Evolutionary conservation across 2,329 filamentous ascomycete genomes (phyloP), one percentile per base, ranked within the genome.

Genomic region (Cordyceps farinosa): DNA sequence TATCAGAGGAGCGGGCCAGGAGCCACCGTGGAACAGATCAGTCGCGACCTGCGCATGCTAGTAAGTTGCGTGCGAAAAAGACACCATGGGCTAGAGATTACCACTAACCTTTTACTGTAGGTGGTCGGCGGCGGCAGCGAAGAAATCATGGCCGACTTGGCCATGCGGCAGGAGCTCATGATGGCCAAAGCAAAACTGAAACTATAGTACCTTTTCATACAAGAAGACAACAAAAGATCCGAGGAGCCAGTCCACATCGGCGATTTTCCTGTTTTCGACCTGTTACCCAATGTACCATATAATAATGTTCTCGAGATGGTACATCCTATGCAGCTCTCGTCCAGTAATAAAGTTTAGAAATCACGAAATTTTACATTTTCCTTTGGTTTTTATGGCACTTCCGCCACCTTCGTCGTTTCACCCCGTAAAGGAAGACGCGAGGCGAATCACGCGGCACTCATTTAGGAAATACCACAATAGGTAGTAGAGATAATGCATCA

Each of bases 121-220:
- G 80, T 83, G 10, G 76, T 84, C 0, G 82, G 82, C 3, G 82
- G 82, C 11, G 82, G 82, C 0, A 84, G 82, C 64, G 82, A 85
- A 65, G 82, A 84, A 70, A 83, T 85, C 60, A 75, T 84, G 52
- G 76, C 78, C 0, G 82, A 85, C 66, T 66, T 84, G 42, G 79
- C 80, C 1, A 74, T 84, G n/a, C 76, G 78, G 5, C 79, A 83
- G 67, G 82, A 84, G 63, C 61, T 71, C 47, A 65, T 62, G 48
- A 48, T 67, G 65, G 66, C 67, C 9, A 64, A 55, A 15, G 38
- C 67, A 17, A 71, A 70, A n/a, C 62, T 71, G 11, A 70, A 57
- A 61, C 42, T 63, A 3, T 65, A 57, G 13, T 22, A 22, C 22
- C 22, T 22, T 22, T 22, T 22, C 22, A 22, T 22, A 22, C 22